These are phyloP conservation scores for Paspalum notatum DNA, from an alignment of 176 grass and related monocot species.

Conservation along the genomic window DNA sequence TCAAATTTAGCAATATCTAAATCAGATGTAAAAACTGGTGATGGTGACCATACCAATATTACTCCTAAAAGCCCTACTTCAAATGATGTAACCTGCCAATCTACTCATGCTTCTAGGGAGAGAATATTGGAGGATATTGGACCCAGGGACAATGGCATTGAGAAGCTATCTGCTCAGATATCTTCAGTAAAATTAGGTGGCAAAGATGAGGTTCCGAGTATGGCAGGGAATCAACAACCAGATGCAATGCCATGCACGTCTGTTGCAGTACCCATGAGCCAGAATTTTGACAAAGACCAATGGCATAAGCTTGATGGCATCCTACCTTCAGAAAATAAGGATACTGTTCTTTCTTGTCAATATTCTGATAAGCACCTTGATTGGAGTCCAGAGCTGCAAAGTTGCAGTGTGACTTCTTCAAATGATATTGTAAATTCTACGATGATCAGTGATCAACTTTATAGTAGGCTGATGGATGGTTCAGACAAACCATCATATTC, in stretches of 20 bases:
- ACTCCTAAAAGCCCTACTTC: conserved; percentile 30
- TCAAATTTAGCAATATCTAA: conserved; percentile 23
- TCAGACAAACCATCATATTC: conserved; percentile 33
- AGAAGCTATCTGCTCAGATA: conserved; percentile 50
- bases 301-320: conserved; percentile 32
- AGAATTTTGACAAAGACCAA: conserved; percentile 26
- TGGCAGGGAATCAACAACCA: conserved; percentile 23
- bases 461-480: conserved; percentile 34
- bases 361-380: conserved; percentile 50
- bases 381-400: conserved; percentile 48
- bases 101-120: conserved; percentile 25
- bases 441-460: conserved; percentile 20
- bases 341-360: conserved; percentile 24
- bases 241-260: conserved; percentile 31
- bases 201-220: conserved; percentile 39
- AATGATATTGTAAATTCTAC: conserved; percentile 42
- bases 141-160: conserved; percentile 31
- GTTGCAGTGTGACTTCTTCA: conserved; percentile 13
- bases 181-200: conserved; percentile 61
- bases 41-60: conserved; percentile 10
- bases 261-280: conserved; percentile 1
- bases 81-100: conserved; percentile 29
- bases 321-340: conserved; percentile 43
- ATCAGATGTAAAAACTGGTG: conserved; percentile 52
- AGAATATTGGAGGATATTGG: conserved; percentile 34